A percentile compares a stretch with the other conserved stretches of the same genome.
These are phyloP conservation scores for Camellia sinensis DNA, from an alignment of 148 eudicot genomes.

Conservation along the genomic window DNA sequence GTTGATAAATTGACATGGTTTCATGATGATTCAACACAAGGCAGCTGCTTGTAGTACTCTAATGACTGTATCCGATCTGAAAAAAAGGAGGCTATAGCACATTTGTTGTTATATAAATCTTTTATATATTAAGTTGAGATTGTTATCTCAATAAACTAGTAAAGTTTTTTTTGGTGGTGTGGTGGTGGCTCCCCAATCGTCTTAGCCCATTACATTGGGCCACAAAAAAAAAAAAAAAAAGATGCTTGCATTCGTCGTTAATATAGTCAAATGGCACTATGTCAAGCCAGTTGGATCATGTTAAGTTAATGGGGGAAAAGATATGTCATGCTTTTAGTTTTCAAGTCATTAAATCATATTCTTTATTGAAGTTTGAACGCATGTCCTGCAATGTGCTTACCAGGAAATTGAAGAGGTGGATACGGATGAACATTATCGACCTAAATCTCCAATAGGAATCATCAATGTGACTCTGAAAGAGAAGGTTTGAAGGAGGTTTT, in stretches of 20 bases:
- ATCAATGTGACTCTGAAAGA: slow-evolving; percentile 65
- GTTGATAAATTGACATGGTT: neutral
- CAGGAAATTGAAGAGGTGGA: slow-evolving; percentile 99
- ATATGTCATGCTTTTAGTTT: neutral
- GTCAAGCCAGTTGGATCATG: neutral
- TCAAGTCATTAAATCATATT: neutral
- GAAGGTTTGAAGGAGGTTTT: slow-evolving; percentile 30
- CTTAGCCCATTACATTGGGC: neutral
- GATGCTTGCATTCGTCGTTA: neutral
- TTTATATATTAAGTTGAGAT: too few species aligned
- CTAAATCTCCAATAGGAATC: slow-evolving; percentile 74
- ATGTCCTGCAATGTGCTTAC: slow-evolving; percentile 12
- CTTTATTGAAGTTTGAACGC: neutral
- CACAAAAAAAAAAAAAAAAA: neutral
- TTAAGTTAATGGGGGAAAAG: neutral
- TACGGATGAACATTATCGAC: slow-evolving; percentile 85
- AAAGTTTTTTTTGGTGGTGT: neutral
- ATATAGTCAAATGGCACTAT: neutral
- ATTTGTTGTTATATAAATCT: neutral
- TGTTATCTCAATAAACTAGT: neutral
- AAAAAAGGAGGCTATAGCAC: neutral
- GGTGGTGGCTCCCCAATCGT: too few species aligned
- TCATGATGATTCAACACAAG: neutral
- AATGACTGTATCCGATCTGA: neutral
- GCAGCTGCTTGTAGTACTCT: neutral